These are phyloP conservation scores for Acacia crassicarpa DNA, from an alignment of 306 rosid species.

Conservation along the genomic window DNA sequence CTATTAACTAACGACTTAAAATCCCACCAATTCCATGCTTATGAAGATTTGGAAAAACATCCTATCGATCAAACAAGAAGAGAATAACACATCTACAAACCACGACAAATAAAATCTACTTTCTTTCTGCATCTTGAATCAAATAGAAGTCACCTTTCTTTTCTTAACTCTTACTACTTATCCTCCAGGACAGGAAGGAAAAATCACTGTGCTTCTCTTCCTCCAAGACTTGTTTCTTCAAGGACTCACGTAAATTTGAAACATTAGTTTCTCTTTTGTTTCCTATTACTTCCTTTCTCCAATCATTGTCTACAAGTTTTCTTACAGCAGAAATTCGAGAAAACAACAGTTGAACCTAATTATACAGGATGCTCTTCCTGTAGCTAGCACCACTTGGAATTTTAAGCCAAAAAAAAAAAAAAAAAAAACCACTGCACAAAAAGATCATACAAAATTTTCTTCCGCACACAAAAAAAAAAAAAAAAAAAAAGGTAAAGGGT, in stretches of 20 bases:
- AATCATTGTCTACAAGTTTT: neutral
- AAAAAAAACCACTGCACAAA: neutral
- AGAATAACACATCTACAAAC: neutral
- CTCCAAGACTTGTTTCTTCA: neutral
- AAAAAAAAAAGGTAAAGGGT: constrained; percentile 5
- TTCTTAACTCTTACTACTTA: neutral
- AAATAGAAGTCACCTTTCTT: neutral
- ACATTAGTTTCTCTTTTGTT: neutral
- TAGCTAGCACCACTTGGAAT: neutral
- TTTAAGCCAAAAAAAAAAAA: neutral
- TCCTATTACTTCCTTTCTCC: neutral
- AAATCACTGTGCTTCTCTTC: neutral
- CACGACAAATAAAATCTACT: neutral
- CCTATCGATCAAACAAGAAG: neutral
- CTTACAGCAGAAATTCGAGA: neutral
- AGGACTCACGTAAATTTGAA: neutral
- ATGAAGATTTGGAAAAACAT: neutral
- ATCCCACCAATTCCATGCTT: neutral
- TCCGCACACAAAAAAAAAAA: neutral
- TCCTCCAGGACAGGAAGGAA: neutral
- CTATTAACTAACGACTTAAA: neutral
- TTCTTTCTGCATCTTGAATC: neutral
- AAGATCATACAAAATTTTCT: neutral
- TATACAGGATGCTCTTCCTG: neutral
- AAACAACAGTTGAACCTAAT: neutral